Evolutionary conservation across 2,329 filamentous ascomycete species (phyloP).

Genomic region (Neonectria punicea): DNA sequence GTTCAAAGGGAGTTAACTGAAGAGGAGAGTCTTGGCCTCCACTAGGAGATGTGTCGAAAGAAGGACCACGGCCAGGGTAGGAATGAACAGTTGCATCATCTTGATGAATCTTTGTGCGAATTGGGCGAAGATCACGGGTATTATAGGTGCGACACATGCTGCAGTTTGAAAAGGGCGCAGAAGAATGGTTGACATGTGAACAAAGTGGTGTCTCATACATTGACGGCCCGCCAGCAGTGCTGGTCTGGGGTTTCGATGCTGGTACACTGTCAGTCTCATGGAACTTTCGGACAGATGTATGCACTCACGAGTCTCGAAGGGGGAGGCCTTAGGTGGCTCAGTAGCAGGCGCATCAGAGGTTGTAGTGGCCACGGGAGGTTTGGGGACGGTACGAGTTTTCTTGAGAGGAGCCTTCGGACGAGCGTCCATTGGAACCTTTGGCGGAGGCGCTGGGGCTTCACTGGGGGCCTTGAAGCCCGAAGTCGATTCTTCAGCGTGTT

Average conservation of each 20-base stretch:
- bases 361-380: conserved; percentile 14
- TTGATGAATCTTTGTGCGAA: conserved; percentile 13
- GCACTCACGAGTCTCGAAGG: conserved; percentile 29
- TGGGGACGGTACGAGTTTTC: conserved; percentile 38
- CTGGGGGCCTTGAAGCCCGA: background rate
- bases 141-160: conserved; percentile 24
- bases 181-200: conserved; percentile 30
- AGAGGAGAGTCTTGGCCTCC: conserved; percentile 40
- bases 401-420: conserved; percentile 40
- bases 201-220: conserved; percentile 56
- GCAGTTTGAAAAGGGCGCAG: conserved; percentile 24
- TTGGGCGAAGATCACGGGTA: conserved; percentile 4
- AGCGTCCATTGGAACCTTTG: conserved; percentile 26
- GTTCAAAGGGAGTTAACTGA: conserved; percentile 52
- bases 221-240: conserved; percentile 49
- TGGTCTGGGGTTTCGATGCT: conserved; percentile 29
- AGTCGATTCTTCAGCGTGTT: conserved; percentile 15
- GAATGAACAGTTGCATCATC: conserved; percentile 26
- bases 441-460: conserved; percentile 10
- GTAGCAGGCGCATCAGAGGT: conserved; percentile 16
- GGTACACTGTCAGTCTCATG: conserved; percentile 12
- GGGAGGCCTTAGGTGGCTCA: conserved; percentile 25
- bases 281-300: background rate
- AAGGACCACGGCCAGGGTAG: conserved; percentile 14
- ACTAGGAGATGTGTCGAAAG: conserved; percentile 44